Percentiles rank a stretch among this genome's conserved stretches.
phyloP scores from a whole-genome alignment of 148 eudicot species.

The Beta vulgaris region DNA sequence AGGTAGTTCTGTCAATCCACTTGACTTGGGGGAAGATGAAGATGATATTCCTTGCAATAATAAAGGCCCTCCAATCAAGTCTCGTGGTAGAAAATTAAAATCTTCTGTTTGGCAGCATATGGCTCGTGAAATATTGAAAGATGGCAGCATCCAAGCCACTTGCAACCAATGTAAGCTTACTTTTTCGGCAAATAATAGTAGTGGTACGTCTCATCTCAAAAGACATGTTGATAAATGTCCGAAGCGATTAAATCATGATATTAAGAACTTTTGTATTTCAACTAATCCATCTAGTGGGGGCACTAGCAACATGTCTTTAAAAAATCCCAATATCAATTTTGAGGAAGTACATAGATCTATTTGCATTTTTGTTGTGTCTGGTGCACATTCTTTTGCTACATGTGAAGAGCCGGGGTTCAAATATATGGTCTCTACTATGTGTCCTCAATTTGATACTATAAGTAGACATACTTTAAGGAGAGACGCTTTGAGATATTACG shows the following conservation, averaged over 20 bases:
- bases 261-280: neutral
- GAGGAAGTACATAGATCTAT: conserved; percentile 10
- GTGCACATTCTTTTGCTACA: conserved; percentile 7
- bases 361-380: neutral
- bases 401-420: too few species aligned
- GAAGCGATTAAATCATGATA: neutral
- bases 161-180: neutral
- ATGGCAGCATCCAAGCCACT: neutral
- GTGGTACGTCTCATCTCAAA: conserved; percentile 13
- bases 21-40: neutral
- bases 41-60: neutral
- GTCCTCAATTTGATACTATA: too few species aligned
- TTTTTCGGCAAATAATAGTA: neutral
- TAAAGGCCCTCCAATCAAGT: neutral
- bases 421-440: too few species aligned
- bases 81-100: neutral
- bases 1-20: neutral
- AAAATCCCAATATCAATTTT: neutral
- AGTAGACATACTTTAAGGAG: too few species aligned
- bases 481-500: too few species aligned
- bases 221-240: neutral
- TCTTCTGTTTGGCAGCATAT: conserved; percentile 1
- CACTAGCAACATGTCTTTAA: neutral
- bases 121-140: neutral
- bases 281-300: neutral